phyloP scores from a whole-genome alignment of 768 basidiomycete genomes.

The Psilocybe subaeruginosa region DNA sequence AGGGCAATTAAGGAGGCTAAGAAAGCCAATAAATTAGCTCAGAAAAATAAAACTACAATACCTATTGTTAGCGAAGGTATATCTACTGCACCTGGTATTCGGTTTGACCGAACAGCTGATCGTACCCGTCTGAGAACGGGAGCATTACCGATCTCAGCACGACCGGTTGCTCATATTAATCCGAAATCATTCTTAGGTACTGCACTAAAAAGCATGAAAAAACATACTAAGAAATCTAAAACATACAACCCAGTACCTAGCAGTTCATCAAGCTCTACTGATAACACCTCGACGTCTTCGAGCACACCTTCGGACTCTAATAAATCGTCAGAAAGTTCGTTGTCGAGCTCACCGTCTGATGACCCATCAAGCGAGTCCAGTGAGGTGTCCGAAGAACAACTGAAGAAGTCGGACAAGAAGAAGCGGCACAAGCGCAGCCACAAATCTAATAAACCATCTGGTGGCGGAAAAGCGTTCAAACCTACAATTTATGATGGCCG shows the following conservation, averaged over 20 bases:
- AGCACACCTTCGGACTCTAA: neutral
- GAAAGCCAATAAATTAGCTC: neutral
- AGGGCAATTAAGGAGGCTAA: no score
- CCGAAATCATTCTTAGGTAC: neutral
- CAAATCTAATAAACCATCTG: neutral
- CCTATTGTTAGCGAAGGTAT: neutral
- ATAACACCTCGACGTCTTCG: neutral
- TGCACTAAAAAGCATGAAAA: no score
- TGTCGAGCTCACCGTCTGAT: neutral
- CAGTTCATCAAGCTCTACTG: no score
- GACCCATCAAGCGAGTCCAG: neutral
- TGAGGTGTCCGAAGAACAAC: neutral
- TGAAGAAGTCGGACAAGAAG: neutral
- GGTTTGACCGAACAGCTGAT: neutral
- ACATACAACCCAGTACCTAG: no score
- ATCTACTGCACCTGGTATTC: neutral
- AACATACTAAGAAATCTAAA: no score
- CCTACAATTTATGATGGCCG: conserved; percentile 14
- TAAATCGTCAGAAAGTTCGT: no score
- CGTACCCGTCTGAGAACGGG: neutral
- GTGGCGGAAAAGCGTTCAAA: neutral
- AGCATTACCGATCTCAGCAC: neutral
- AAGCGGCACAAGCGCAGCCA: neutral
- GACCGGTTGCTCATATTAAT: conserved; percentile 1
- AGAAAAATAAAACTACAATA: neutral